Conservation (phyloP, 768 basidiomycete species). For the Phlebiopsis flavidoalba region DNA sequence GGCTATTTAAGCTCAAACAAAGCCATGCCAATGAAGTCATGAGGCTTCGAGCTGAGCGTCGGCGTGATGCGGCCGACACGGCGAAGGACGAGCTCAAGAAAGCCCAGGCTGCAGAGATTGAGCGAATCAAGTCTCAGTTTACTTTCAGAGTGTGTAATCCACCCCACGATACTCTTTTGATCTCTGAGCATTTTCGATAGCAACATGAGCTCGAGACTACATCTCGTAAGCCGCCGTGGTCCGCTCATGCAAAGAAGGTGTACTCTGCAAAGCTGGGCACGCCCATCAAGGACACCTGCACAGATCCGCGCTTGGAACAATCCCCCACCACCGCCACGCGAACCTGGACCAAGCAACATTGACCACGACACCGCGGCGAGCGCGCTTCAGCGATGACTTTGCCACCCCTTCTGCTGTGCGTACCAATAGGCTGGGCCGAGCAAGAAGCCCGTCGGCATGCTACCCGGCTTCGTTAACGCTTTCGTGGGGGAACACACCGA, state of each 20-base stretch:
- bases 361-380: constrained; percentile 33
- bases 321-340: constrained; percentile 7
- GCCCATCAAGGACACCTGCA: constrained; percentile 33
- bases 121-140: constrained; percentile 63
- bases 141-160: constrained; percentile 54
- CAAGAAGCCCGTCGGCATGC: constrained; percentile 13
- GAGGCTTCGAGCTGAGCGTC: constrained; percentile 52
- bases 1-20: constrained; percentile 41
- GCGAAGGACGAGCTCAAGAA: constrained; percentile 52
- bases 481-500: constrained; percentile 12
- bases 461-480: constrained; percentile 24
- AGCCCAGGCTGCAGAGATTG: constrained; percentile 62
- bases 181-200: constrained; percentile 28
- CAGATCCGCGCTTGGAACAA: constrained; percentile 35
- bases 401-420: constrained; percentile 14
- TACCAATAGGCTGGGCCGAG: not conserved
- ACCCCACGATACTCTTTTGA: not conserved
- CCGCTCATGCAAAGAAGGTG: constrained; percentile 39
- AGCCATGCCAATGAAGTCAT: constrained; percentile 53
- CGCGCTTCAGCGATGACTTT: constrained; percentile 26
- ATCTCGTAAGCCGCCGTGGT: constrained; percentile 41
- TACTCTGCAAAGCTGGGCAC: constrained; percentile 34
- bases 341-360: constrained; percentile 24
- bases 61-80: constrained; percentile 52
- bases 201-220: constrained; percentile 65